These are phyloP conservation scores for Malassezia cuniculi DNA, from an alignment of 1,284 basidiomycete genomes.

Conservation along the genomic window DNA sequence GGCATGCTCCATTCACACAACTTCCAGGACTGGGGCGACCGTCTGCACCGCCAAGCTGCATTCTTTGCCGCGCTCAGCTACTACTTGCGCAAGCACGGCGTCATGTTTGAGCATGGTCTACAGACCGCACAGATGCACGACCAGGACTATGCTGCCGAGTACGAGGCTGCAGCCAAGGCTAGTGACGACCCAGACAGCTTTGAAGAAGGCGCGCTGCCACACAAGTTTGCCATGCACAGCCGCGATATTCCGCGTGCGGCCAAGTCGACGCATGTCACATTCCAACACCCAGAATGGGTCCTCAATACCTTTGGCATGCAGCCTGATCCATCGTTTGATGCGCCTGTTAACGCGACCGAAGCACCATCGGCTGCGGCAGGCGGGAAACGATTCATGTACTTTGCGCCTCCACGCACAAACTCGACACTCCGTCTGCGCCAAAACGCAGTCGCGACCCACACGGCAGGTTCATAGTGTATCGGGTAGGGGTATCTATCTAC, in stretches of 20 bases:
- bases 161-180: neutral
- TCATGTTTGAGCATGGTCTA: slow-evolving; percentile 19
- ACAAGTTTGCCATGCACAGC: slow-evolving; percentile 1
- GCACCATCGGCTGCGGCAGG: too few species aligned
- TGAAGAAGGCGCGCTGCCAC: neutral
- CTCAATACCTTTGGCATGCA: too few species aligned
- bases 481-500: slow-evolving; percentile 17
- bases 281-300: too few species aligned
- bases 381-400: too few species aligned
- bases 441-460: too few species aligned
- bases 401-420: too few species aligned
- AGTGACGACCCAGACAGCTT: neutral
- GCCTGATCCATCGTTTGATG: slow-evolving; percentile 3
- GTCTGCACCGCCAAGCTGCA: slow-evolving; percentile 32
- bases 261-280: too few species aligned
- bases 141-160: slow-evolving; percentile 1
- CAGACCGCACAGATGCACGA: neutral
- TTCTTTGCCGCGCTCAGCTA: slow-evolving; percentile 38
- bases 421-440: too few species aligned
- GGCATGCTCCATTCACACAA: slow-evolving; percentile 41
- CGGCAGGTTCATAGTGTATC: too few species aligned
- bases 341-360: too few species aligned
- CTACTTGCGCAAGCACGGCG: slow-evolving; percentile 40
- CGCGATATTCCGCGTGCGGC: too few species aligned
- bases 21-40: slow-evolving; percentile 41